phyloP scores from a whole-genome alignment of 768 basidiomycete genomes.

The Leucocoprinus leucothites region DNA sequence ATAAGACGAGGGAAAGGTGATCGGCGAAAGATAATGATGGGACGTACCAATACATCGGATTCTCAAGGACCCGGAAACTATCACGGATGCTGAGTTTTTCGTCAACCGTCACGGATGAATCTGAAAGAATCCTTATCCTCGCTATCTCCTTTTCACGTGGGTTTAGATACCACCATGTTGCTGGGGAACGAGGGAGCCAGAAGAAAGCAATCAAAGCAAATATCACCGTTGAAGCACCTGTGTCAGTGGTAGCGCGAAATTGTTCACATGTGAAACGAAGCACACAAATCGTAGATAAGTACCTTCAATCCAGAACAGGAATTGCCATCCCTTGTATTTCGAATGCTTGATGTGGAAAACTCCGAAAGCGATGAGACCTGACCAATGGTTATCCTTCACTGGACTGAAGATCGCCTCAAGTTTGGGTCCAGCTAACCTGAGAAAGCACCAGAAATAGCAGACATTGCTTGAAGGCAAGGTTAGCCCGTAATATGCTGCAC shows the following conservation, averaged over 20 bases:
- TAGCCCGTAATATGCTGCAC: not conserved
- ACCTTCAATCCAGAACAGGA: slow-evolving; percentile 53
- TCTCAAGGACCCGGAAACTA: slow-evolving; percentile 40
- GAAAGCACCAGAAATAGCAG: slow-evolving; percentile 46
- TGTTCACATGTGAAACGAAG: not conserved
- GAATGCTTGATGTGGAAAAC: slow-evolving; percentile 45
- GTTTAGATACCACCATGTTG: slow-evolving; percentile 36
- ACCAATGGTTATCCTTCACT: not conserved
- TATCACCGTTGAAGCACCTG: slow-evolving; percentile 36
- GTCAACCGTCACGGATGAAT: slow-evolving; percentile 42
- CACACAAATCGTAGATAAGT: not conserved
- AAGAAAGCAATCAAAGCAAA: slow-evolving; percentile 45
- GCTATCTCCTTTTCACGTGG: slow-evolving; percentile 39
- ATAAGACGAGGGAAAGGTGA: not conserved
- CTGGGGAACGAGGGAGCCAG: slow-evolving; percentile 42
- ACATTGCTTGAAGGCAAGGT: slow-evolving; percentile 27
- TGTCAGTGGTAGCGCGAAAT: not conserved
- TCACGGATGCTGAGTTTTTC: slow-evolving; percentile 39
- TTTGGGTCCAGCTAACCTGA: slow-evolving; percentile 26
- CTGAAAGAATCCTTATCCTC: slow-evolving; percentile 38
- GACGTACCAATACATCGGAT: slow-evolving; percentile 40
- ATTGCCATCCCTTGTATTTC: slow-evolving; percentile 48
- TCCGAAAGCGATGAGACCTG: slow-evolving; percentile 47
- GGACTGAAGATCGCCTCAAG: not conserved
- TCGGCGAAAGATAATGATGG: not conserved